Base-by-base conservation (phyloP, 73 alveolate species). In the Effrenium voratum region DNA sequence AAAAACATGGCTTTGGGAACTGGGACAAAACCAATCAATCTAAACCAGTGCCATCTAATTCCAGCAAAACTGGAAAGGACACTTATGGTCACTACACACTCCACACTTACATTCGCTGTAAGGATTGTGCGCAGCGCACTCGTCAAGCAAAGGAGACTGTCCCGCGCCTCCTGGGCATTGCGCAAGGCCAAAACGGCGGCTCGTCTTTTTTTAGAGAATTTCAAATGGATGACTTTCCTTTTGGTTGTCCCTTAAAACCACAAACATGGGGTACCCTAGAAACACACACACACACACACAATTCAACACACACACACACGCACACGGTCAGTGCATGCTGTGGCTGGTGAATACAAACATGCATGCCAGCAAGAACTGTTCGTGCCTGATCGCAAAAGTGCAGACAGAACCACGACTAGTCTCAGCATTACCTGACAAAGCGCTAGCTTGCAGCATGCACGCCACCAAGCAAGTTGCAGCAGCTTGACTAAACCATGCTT, bases 101-200 rank as follows among this genome's bases (percentile, higher is more conserved):
- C n/a, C n/a, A n/a, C n/a, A n/a, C n/a, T n/a, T n/a, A n/a, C n/a
- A n/a, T n/a, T n/a, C n/a, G n/a, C n/a, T n/a, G n/a, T n/a, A n/a
- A n/a, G n/a, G n/a, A n/a, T n/a, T n/a, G n/a, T n/a, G 76, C 97
- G 83, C 73, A 24, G 97, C 72, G 47, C 97, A 90, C 46, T 90
- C 97, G 2, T 90, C 97, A 34, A 90, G 66, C 59, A 90, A 77
- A 1, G 97, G 97, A 49, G 97, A 90, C 44, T 36, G 19, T n/a
- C n/a, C 3, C 52, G 40, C 59, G 87, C 88, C 28, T 57, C 97
- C 76, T 47, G 24, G 15, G 16, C 93, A 52, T 32, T 3, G 73
- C 75, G 10, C 26, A 22, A 26, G 8, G 41, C 40, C 26, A 60
- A 66, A 66, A 0, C n/a, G n/a, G n/a, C n/a, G n/a, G n/a, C n/a